These are phyloP conservation scores for Scheffersomyces titani DNA, from an alignment of 1,139 yeast genomes.

Conservation along the genomic window DNA sequence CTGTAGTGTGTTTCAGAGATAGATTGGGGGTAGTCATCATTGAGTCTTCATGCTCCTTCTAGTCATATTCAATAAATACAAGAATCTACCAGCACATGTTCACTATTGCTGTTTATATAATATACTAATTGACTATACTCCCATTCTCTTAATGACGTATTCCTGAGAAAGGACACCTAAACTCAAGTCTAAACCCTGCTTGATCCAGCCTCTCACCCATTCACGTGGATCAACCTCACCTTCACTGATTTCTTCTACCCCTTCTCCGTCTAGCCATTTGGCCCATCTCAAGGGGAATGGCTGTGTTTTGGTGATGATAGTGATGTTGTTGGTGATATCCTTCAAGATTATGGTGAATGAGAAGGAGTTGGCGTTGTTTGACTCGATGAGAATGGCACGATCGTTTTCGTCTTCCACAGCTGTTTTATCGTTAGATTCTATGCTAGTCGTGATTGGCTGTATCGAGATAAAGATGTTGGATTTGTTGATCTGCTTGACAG, in stretches of 20 bases:
- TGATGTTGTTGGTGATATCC: constrained; percentile 77
- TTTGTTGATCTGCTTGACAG: constrained; percentile 30
- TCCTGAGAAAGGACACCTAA: constrained; percentile 88
- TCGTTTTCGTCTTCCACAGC: constrained; percentile 28
- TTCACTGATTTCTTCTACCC: constrained; percentile 29
- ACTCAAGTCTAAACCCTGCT: constrained; percentile 74
- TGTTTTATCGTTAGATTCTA: constrained; percentile 21
- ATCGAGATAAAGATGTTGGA: constrained; percentile 80
- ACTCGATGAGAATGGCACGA: constrained; percentile 43
- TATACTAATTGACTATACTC: constrained; percentile 34
- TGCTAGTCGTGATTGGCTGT: constrained; percentile 57
- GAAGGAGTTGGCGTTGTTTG: constrained; percentile 36
- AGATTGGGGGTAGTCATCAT: too few relatives aligned
- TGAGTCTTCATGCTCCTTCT: too few relatives aligned
- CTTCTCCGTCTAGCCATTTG: constrained; percentile 68
- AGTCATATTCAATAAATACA: too few relatives aligned
- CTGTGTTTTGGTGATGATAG: constrained; percentile 77
- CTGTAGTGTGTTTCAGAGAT: too few relatives aligned
- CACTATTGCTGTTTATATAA: not conserved
- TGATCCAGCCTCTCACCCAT: constrained; percentile 95
- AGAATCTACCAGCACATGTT: not conserved
- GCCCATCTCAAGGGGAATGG: constrained; percentile 91
- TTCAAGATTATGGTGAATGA: constrained; percentile 72
- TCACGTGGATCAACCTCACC: constrained; percentile 80
- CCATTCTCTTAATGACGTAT: constrained; percentile 92